Evolutionary conservation across 208 protist species (phyloP).

Genomic region (Angomonas desouzai): DNA sequence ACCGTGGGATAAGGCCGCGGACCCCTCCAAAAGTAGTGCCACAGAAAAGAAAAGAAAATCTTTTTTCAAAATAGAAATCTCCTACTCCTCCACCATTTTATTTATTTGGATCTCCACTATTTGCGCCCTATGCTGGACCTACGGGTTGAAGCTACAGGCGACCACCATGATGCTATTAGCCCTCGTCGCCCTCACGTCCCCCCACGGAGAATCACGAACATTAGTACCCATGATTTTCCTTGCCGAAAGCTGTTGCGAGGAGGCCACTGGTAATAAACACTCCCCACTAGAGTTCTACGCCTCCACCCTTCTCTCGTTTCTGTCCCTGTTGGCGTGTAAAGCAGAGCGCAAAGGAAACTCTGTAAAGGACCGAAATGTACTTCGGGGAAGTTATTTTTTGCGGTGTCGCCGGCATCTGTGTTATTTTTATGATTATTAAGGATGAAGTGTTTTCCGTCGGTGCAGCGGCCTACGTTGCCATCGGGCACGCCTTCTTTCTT

Average conservation of each 20-base stretch:
- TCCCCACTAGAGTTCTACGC: conserved; percentile 77
- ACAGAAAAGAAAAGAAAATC: conserved; percentile 3
- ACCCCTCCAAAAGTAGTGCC: background rate
- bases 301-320: conserved; percentile 70
- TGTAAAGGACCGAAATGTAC: conserved; percentile 31
- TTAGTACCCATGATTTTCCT: conserved; percentile 81
- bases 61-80: conserved; percentile 45
- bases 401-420: conserved; percentile 36
- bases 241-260: conserved; percentile 56
- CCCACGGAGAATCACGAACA: conserved; percentile 73
- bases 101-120: conserved; percentile 56
- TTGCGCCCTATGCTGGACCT: conserved; percentile 43
- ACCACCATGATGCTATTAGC: conserved; percentile 49
- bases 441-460: conserved; percentile 64
- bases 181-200: conserved; percentile 43
- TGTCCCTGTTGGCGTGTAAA: conserved; percentile 48
- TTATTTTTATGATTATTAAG: conserved; percentile 55
- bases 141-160: conserved; percentile 34
- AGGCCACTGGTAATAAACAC: conserved; percentile 35
- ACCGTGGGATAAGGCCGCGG: background rate
- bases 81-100: conserved; percentile 82
- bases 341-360: conserved; percentile 32
- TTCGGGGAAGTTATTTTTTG: conserved; percentile 31
- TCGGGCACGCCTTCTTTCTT: conserved; percentile 62
- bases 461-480: conserved; percentile 53